phyloP scores from a whole-genome alignment of 2,329 filamentous ascomycete species.

The Aspergillus luchuensis region DNA sequence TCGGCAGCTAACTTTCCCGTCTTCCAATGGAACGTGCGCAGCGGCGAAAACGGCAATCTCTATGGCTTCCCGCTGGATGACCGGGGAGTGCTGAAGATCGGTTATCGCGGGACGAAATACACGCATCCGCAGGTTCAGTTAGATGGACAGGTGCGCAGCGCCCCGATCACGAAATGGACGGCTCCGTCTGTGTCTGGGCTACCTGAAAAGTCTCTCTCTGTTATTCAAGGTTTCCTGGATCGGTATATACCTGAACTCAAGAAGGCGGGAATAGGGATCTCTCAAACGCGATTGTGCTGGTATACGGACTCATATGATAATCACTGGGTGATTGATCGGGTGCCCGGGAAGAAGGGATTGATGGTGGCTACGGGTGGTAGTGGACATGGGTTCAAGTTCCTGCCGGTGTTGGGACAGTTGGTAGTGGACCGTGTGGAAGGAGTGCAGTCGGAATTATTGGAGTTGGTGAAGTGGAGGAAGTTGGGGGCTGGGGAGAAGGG shows the following conservation, averaged over 20 bases:
- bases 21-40: constrained; percentile 44
- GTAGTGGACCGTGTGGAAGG: constrained; percentile 56
- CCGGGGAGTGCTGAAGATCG: constrained; percentile 52
- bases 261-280: constrained; percentile 39
- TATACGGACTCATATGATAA: constrained; percentile 60
- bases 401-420: constrained; percentile 59
- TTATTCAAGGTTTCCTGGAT: constrained; percentile 38
- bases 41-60: constrained; percentile 45
- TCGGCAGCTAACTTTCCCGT: constrained; percentile 50
- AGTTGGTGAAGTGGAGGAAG: constrained; percentile 28
- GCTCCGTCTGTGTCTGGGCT: constrained; percentile 22
- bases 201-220: constrained; percentile 29
- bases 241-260: constrained; percentile 50
- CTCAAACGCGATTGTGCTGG: constrained; percentile 55
- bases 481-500: constrained; percentile 3
- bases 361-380: constrained; percentile 64
- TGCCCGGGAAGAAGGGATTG: constrained; percentile 53
- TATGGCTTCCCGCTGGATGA: constrained; percentile 53
- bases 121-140: constrained; percentile 47
- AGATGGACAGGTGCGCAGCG: constrained; percentile 43
- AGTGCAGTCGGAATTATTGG: constrained; percentile 18
- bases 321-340: constrained; percentile 57
- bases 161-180: constrained; percentile 45
- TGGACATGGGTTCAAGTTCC: constrained; percentile 65
- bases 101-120: constrained; percentile 55